Evolutionary conservation across 495 filamentous ascomycete species (phyloP).

Genomic region (Podospora appendiculata): DNA sequence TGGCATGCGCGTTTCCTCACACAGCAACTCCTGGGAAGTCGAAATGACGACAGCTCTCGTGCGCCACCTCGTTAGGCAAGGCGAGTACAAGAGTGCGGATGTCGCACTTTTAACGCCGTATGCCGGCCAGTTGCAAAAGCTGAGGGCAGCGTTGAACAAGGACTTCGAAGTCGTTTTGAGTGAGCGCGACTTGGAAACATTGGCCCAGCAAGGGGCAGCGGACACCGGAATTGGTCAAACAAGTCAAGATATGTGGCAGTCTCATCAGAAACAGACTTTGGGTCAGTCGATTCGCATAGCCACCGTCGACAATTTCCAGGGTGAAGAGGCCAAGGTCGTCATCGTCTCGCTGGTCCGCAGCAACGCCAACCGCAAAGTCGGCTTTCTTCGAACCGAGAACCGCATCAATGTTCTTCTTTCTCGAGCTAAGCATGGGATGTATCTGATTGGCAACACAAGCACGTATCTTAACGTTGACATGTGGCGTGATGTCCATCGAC

Average conservation of each 20-base stretch:
- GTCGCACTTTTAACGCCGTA: conserved; percentile 80
- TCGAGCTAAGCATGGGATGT: conserved; percentile 76
- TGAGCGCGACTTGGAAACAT: conserved; percentile 53
- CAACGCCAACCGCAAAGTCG: conserved; percentile 40
- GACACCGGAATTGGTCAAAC: not conserved
- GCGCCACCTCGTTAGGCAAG: conserved; percentile 45
- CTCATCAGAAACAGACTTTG: not conserved
- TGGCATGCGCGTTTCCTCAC: conserved; percentile 42
- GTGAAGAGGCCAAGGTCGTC: conserved; percentile 73
- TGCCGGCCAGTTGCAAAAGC: conserved; percentile 58
- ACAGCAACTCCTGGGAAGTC: conserved; percentile 62
- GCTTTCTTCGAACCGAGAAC: conserved; percentile 68
- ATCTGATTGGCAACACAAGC: conserved; percentile 66
- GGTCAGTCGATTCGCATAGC: conserved; percentile 52
- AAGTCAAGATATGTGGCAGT: no score
- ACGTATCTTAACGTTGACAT: conserved; percentile 52
- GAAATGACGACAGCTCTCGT: conserved; percentile 59
- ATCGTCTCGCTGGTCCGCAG: conserved; percentile 78
- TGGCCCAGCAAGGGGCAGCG: conserved; percentile 1
- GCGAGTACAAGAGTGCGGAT: conserved; percentile 36
- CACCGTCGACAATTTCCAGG: conserved; percentile 86
- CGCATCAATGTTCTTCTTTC: conserved; percentile 74
- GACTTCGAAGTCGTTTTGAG: conserved; percentile 53
- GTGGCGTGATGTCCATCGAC: conserved; percentile 63
- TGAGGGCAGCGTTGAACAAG: conserved; percentile 39